phyloP scores from a whole-genome alignment of 495 filamentous ascomycete genomes.

The Cryomyces minteri region DNA sequence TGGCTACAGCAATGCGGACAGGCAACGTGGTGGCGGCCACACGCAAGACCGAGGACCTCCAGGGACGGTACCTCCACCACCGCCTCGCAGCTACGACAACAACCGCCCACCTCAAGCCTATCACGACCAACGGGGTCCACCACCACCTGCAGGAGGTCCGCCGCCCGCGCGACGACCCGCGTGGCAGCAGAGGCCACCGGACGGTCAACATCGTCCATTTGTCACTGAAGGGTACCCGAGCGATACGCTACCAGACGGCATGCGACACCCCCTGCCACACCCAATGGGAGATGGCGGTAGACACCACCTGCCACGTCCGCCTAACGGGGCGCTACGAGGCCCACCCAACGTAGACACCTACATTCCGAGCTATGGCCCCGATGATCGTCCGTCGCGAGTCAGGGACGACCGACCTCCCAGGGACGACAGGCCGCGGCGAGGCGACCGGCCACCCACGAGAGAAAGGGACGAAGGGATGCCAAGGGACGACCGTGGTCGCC shows the following conservation, averaged over 20 bases:
- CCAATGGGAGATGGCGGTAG: too few relatives aligned
- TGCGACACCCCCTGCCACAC: too few relatives aligned
- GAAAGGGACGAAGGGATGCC: not conserved
- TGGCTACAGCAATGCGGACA: constrained; percentile 5
- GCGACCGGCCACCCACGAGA: not conserved
- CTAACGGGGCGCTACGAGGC: not conserved
- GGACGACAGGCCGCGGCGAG: constrained; percentile 1
- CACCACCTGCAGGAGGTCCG: constrained; percentile 3
- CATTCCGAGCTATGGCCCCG: constrained; percentile 5
- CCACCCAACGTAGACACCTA: constrained; percentile 12
- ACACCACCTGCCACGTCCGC: not conserved
- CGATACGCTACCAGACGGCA: too few relatives aligned
- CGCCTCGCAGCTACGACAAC: too few relatives aligned
- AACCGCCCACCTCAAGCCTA: too few relatives aligned
- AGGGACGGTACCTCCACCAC: not conserved
- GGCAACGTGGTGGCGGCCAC: not conserved
- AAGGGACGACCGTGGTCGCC: not conserved
- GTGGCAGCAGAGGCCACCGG: not conserved
- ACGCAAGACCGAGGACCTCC: constrained; percentile 7
- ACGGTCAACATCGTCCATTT: not conserved
- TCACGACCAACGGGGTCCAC: constrained; percentile 1
- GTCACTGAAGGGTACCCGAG: not conserved
- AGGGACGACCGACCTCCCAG: constrained; percentile 1
- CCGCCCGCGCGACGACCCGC: constrained; percentile 1
- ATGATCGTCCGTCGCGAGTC: not conserved